These are phyloP conservation scores for Botrytis pseudocinerea DNA, from an alignment of 2,329 filamentous ascomycete genomes.

Conservation along the genomic window DNA sequence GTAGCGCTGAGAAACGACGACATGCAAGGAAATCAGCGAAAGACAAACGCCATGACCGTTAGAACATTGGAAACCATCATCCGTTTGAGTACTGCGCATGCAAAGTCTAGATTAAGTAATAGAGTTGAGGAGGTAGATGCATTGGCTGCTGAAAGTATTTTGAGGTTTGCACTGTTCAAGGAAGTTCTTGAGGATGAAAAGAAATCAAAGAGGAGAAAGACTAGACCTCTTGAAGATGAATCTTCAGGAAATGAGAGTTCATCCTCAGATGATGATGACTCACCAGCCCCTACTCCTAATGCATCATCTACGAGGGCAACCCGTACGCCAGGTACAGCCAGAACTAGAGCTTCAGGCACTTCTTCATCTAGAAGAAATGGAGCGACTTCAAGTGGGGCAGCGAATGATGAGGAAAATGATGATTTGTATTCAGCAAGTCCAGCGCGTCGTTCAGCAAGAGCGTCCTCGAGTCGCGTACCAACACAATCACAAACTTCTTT, in stretches of 20 bases:
- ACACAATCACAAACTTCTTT: conserved; percentile 43
- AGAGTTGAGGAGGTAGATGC: conserved; percentile 90
- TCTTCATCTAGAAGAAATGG: conserved; percentile 36
- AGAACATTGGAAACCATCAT: conserved; percentile 98
- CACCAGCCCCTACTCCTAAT: conserved; percentile 31
- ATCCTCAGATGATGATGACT: conserved; percentile 39
- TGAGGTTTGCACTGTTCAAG: conserved; percentile 96
- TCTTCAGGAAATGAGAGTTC: conserved; percentile 63
- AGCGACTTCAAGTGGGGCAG: conserved; percentile 22
- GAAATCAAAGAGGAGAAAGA: conserved; percentile 79
- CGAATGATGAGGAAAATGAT: conserved; percentile 45
- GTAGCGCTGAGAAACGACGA: conserved; percentile 94
- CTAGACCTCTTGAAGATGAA: conserved; percentile 57
- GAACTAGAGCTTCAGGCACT: conserved; percentile 36
- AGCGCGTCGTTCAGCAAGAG: conserved; percentile 28
- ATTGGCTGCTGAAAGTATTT: conserved; percentile 79
- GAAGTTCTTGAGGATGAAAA: conserved; percentile 82
- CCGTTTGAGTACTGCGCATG: conserved; percentile 92
- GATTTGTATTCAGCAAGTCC: conserved; percentile 42
- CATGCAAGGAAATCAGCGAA: conserved; percentile 88
- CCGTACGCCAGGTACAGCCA: conserved; percentile 39
- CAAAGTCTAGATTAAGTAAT: conserved; percentile 85
- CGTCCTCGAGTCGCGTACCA: conserved; percentile 18
- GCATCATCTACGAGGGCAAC: conserved; percentile 40
- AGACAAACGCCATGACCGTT: conserved; percentile 92